These are phyloP conservation scores for Darksidea phi DNA, from an alignment of 495 filamentous ascomycete species.

Conservation along the genomic window DNA sequence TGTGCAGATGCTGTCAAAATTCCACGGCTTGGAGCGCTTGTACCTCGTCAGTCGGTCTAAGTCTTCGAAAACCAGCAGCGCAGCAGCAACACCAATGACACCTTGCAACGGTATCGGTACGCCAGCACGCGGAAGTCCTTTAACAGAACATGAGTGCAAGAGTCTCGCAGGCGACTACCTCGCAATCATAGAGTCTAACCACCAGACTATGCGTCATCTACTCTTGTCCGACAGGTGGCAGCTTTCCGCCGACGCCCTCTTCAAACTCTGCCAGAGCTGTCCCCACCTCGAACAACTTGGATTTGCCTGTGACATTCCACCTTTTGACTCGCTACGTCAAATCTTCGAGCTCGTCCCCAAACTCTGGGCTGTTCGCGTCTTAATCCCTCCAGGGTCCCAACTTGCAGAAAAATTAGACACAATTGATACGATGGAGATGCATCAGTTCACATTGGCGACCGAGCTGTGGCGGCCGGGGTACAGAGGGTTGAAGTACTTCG, in stretches of 20 bases:
- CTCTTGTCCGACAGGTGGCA: slow-evolving; percentile 59
- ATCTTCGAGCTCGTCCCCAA: slow-evolving; percentile 38
- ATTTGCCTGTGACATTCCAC: slow-evolving; percentile 16
- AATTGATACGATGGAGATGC: slow-evolving; percentile 35
- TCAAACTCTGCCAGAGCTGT: slow-evolving; percentile 53
- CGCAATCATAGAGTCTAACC: slow-evolving; percentile 41
- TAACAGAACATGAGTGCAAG: slow-evolving; percentile 22
- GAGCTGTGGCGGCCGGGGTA: slow-evolving; percentile 33
- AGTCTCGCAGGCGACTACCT: slow-evolving; percentile 40
- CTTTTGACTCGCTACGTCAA: slow-evolving; percentile 28
- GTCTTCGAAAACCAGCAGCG: slow-evolving; percentile 18
- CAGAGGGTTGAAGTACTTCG: slow-evolving; percentile 36
- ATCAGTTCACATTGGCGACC: slow-evolving; percentile 30
- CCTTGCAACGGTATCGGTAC: slow-evolving; percentile 1
- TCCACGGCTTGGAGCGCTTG: slow-evolving; percentile 34
- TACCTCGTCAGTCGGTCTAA: slow-evolving; percentile 34
- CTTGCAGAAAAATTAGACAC: slow-evolving; percentile 29
- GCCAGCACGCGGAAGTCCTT: slow-evolving; percentile 1
- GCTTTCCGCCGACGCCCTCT: slow-evolving; percentile 51
- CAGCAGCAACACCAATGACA: slow-evolving; percentile 22
- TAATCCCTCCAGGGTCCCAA: slow-evolving; percentile 30
- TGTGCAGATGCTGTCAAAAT: slow-evolving; percentile 19
- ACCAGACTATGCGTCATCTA: slow-evolving; percentile 56
- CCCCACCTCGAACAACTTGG: slow-evolving; percentile 60
- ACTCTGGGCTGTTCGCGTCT: slow-evolving; percentile 39